phyloP scores from a whole-genome alignment of 345 rosid species.

The Rhodamnia rubescens region DNA sequence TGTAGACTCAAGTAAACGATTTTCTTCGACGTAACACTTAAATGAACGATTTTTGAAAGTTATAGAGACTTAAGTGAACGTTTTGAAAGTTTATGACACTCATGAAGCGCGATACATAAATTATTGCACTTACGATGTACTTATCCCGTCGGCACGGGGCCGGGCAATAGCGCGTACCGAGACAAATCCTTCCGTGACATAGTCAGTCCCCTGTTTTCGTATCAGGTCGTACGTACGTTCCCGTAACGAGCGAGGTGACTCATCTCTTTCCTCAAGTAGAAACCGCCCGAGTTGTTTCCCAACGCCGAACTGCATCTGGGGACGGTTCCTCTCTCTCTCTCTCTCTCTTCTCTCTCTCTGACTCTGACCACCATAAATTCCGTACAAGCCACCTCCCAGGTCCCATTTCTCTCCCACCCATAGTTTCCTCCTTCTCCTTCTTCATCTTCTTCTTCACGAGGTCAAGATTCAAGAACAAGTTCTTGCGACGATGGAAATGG shows the following conservation, averaged over 20 bases:
- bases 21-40: no score
- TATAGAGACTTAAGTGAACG: no score
- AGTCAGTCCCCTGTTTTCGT: not conserved
- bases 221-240: not conserved
- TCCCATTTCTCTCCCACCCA: not conserved
- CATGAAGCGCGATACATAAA: no score
- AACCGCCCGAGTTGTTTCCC: not conserved
- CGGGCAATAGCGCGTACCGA: not conserved
- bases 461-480: not conserved
- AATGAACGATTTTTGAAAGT: no score
- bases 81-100: no score
- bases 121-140: no score
- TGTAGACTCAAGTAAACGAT: no score
- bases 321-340: not conserved
- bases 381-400: not conserved
- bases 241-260: not conserved
- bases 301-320: not conserved
- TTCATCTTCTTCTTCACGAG: not conserved
- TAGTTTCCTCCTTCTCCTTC: not conserved
- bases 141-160: no score
- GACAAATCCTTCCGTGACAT: not conserved
- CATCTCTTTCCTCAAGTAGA: not conserved
- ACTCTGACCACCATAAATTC: not conserved
- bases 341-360: not conserved
- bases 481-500: conserved; percentile 14